Evolutionary conservation across 441 rosid genomes (phyloP).

Genomic region (Gossypium davidsonii): DNA sequence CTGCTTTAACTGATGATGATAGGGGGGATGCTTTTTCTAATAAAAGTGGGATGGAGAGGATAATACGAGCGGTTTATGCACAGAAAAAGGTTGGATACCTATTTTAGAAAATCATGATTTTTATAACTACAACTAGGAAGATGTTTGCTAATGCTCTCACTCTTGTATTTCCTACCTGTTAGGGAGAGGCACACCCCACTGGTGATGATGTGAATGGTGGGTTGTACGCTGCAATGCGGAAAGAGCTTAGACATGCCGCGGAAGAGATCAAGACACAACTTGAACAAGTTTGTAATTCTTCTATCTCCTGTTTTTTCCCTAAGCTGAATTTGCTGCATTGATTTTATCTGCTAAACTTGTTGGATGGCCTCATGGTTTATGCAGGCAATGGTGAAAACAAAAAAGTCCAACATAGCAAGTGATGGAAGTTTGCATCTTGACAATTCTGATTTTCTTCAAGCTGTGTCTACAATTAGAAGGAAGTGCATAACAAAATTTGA

Average conservation of each 20-base stretch:
- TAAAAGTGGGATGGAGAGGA: constrained; percentile 52
- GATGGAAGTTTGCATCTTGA: constrained; percentile 30
- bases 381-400: constrained; percentile 47
- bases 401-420: constrained; percentile 25
- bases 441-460: constrained; percentile 35
- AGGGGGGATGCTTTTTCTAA: constrained; percentile 38
- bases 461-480: constrained; percentile 42
- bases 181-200: constrained; percentile 43
- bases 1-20: constrained; percentile 88
- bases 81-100: constrained; percentile 57
- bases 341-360: constrained; percentile 15
- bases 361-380: constrained; percentile 18
- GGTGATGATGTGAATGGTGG: constrained; percentile 39
- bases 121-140: neutral
- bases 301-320: neutral
- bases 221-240: constrained; percentile 55
- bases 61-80: constrained; percentile 64
- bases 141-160: constrained; percentile 11
- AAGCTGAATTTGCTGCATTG: constrained; percentile 1
- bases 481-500: constrained; percentile 50
- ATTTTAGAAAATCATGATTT: constrained; percentile 1
- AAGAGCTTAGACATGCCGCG: constrained; percentile 67
- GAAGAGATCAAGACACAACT: constrained; percentile 58
- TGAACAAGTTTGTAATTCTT: constrained; percentile 34
- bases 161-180: constrained; percentile 10